A percentile compares a stretch with the other conserved stretches of the same genome.
Evolutionary conservation across 805 yeast species (phyloP).

Genomic region (Jamesozyma gamospora): DNA sequence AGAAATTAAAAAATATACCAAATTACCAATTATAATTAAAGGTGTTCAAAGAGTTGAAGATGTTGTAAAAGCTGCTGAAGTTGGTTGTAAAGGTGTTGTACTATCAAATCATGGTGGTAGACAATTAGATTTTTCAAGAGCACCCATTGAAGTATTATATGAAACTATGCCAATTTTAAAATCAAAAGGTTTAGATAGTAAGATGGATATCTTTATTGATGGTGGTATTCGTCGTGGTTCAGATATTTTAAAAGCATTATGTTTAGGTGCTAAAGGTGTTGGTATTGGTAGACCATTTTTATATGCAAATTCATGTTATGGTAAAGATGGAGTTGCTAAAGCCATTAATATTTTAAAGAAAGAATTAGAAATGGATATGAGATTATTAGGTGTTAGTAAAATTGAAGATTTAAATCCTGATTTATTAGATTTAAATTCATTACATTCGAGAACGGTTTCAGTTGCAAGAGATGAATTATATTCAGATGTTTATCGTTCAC

Average conservation of each 20-base stretch:
- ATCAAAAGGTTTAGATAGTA: constrained; percentile 36
- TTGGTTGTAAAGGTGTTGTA: constrained; percentile 66
- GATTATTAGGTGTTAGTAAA: constrained; percentile 59
- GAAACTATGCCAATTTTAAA: constrained; percentile 51
- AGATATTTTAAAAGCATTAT: constrained; percentile 54
- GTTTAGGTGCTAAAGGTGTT: constrained; percentile 61
- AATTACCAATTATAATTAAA: constrained; percentile 59
- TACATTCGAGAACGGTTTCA: constrained; percentile 33
- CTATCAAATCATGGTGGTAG: constrained; percentile 86
- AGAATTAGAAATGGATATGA: constrained; percentile 68
- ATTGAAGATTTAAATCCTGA: constrained; percentile 28
- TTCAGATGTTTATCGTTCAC: constrained; percentile 44
- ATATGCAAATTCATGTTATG: constrained; percentile 53
- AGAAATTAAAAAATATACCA: constrained; percentile 44
- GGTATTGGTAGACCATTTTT: constrained; percentile 60
- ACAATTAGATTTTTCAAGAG: constrained; percentile 68
- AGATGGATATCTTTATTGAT: constrained; percentile 51
- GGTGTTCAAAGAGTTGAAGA: constrained; percentile 80
- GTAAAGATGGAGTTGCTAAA: constrained; percentile 52
- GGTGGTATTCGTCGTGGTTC: constrained; percentile 65
- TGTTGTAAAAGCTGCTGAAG: constrained; percentile 58
- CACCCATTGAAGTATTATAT: constrained; percentile 63
- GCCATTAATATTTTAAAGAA: constrained; percentile 53
- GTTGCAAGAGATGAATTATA: constrained; percentile 51
- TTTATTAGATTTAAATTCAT: constrained; percentile 46